These are phyloP conservation scores for Capronia epimyces DNA, from an alignment of 2,329 filamentous ascomycete genomes.

Conservation along the genomic window DNA sequence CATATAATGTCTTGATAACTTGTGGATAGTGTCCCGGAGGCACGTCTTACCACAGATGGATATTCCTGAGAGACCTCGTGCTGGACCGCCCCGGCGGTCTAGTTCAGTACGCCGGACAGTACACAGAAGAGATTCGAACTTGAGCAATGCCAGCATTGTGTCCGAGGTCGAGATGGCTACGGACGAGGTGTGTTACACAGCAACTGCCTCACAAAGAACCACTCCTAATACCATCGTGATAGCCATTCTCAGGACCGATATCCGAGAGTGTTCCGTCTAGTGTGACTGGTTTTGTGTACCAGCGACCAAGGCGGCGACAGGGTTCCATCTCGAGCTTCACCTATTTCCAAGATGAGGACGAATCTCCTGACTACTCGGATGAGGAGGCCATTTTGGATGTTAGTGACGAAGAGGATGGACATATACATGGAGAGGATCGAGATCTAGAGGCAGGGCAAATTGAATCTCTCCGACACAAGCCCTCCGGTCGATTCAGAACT, in stretches of 20 bases:
- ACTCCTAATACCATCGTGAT: conserved; percentile 16
- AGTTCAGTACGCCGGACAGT: conserved; percentile 32
- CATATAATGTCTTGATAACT: background rate
- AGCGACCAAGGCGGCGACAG: conserved; percentile 59
- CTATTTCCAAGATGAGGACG: conserved; percentile 72
- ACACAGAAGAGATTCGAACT: conserved; percentile 64
- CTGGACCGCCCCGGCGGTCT: conserved; percentile 24
- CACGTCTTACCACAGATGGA: conserved; percentile 24
- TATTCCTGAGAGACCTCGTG: conserved; percentile 28
- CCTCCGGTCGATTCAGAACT: conserved; percentile 36
- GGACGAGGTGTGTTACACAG: conserved; percentile 62
- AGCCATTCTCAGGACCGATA: conserved; percentile 84
- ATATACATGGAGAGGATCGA: conserved; percentile 38
- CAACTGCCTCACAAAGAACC: background rate
- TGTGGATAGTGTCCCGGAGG: conserved; percentile 2
- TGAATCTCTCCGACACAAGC: conserved; percentile 34
- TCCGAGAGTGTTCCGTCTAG: conserved; percentile 95
- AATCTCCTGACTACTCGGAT: conserved; percentile 48
- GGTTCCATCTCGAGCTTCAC: conserved; percentile 86
- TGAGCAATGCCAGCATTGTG: conserved; percentile 72
- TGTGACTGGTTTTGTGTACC: conserved; percentile 83
- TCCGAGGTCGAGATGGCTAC: conserved; percentile 99
- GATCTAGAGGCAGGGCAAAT: conserved; percentile 36
- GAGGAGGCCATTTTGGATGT: conserved; percentile 43
- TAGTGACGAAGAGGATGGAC: conserved; percentile 41